These are phyloP conservation scores for Bjerkandera adusta DNA, from an alignment of 1,284 basidiomycete species.

Conservation along the genomic window DNA sequence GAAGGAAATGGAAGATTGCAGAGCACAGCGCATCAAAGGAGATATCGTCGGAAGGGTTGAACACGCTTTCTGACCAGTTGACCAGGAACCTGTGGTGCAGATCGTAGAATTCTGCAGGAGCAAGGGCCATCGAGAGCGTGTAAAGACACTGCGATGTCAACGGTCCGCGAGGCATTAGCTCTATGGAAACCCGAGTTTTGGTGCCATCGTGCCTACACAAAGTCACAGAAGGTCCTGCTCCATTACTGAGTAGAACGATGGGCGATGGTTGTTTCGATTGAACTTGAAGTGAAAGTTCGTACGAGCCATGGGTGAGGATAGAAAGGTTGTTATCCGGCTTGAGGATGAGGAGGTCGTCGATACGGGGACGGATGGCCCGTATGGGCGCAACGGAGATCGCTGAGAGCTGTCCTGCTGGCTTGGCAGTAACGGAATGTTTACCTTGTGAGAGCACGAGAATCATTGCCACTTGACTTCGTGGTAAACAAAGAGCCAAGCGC, in stretches of 20 bases:
- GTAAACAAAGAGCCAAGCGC: slow-evolving; percentile 58
- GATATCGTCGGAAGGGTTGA: slow-evolving; percentile 40
- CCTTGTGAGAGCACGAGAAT: too few relatives aligned
- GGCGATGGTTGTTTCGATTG: neutral
- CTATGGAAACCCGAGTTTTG: slow-evolving; percentile 22
- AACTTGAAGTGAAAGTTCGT: slow-evolving; percentile 42
- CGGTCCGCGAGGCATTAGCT: slow-evolving; percentile 26
- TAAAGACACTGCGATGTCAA: slow-evolving; percentile 61
- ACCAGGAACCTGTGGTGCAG: slow-evolving; percentile 58
- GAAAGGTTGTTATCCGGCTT: slow-evolving; percentile 49
- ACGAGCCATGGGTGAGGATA: slow-evolving; percentile 60
- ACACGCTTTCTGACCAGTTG: slow-evolving; percentile 48
- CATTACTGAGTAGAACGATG: slow-evolving; percentile 22
- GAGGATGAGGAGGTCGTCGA: slow-evolving; percentile 70
- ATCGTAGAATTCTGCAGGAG: slow-evolving; percentile 49
- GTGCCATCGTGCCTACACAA: slow-evolving; percentile 23
- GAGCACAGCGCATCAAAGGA: slow-evolving; percentile 56
- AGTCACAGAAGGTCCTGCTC: slow-evolving; percentile 26
- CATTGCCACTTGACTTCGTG: slow-evolving; percentile 40
- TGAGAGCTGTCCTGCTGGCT: slow-evolving; percentile 37
- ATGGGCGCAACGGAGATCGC: slow-evolving; percentile 58
- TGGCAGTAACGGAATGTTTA: slow-evolving; percentile 43
- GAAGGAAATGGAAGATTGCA: slow-evolving; percentile 50
- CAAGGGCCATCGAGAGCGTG: slow-evolving; percentile 59
- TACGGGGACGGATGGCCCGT: slow-evolving; percentile 54